phyloP scores from a whole-genome alignment of 768 basidiomycete species.

The Clitopilus hobsonii region DNA sequence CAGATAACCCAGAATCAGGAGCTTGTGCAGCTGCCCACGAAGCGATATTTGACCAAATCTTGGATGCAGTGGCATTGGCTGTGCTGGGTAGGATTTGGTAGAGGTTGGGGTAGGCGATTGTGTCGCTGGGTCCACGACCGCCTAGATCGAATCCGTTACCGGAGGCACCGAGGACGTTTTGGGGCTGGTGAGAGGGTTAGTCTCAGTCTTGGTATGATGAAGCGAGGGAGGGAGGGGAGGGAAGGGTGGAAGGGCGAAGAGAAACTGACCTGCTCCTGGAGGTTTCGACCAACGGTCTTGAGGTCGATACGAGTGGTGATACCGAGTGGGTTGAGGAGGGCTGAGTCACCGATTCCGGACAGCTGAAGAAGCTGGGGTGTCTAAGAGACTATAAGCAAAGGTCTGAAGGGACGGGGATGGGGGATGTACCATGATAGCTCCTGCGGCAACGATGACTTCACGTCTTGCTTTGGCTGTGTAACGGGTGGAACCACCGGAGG shows the following conservation, averaged over 20 bases:
- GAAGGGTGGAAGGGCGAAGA: no score
- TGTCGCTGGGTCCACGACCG: constrained; percentile 41
- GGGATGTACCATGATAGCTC: constrained; percentile 36
- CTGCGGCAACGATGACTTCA: constrained; percentile 52
- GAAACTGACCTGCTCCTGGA: constrained; percentile 59
- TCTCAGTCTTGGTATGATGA: no score
- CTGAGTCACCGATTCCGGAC: constrained; percentile 53
- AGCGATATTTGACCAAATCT: constrained; percentile 31
- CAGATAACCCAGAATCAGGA: constrained; percentile 27
- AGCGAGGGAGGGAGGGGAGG: no score
- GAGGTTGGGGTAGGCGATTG: constrained; percentile 48
- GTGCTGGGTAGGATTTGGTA: constrained; percentile 38
- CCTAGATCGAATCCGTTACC: constrained; percentile 35
- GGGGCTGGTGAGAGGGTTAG: constrained; percentile 22
- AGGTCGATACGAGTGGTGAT: constrained; percentile 43
- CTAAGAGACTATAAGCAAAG: not conserved
- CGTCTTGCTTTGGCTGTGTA: constrained; percentile 37
- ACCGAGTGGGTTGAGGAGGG: constrained; percentile 37
- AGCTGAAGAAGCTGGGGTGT: constrained; percentile 49
- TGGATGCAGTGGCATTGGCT: constrained; percentile 25
- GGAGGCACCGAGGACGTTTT: constrained; percentile 35
- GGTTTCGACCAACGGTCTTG: constrained; percentile 49
- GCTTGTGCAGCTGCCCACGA: constrained; percentile 42
- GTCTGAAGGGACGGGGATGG: not conserved
- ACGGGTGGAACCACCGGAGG: constrained; percentile 28